A percentile compares a stretch with the other conserved stretches of the same genome.
phyloP scores from a whole-genome alignment of 2,329 filamentous ascomycete genomes.

The Fusarium temperatum region DNA sequence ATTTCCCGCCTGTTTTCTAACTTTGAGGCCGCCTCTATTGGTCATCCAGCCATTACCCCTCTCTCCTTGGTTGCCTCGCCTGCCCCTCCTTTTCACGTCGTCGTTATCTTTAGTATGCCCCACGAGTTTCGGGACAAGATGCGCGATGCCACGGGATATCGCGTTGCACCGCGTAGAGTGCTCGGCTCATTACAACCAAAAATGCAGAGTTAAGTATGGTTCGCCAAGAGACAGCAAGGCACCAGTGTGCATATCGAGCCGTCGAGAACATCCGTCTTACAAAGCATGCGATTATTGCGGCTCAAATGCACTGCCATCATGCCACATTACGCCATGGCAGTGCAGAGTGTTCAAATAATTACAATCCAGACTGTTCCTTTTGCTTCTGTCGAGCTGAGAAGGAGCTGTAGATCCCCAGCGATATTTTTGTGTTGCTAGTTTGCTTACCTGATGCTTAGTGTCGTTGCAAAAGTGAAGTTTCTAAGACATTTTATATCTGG shows the following conservation, averaged over 20 bases:
- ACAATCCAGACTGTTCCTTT: background rate
- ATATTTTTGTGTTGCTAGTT: background rate
- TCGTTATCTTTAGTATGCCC: constrained; percentile 14
- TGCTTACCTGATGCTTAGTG: background rate
- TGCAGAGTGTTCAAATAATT: background rate
- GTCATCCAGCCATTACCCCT: constrained; percentile 13
- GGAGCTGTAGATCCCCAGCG: background rate
- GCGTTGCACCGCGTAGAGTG: constrained; percentile 25
- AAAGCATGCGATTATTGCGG: constrained; percentile 12
- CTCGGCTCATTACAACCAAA: background rate
- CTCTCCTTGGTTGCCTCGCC: constrained; percentile 25
- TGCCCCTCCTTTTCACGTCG: constrained; percentile 19
- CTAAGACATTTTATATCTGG: constrained; percentile 14
- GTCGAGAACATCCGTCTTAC: constrained; percentile 5
- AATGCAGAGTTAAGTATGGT: background rate
- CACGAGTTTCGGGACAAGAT: constrained; percentile 12
- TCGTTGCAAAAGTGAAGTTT: background rate
- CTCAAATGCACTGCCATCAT: constrained; percentile 18
- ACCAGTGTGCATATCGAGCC: background rate
- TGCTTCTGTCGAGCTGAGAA: background rate
- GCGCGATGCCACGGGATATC: constrained; percentile 33
- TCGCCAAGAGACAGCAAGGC: constrained; percentile 22
- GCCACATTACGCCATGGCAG: constrained; percentile 17
- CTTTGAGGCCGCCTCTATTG: constrained; percentile 20
- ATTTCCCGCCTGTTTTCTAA: constrained; percentile 19